Evolutionary conservation across 2,329 filamentous ascomycete genomes (phyloP), one percentile per base, ranked within the genome.

Genomic region (Coniochaeta pulveracea): DNA sequence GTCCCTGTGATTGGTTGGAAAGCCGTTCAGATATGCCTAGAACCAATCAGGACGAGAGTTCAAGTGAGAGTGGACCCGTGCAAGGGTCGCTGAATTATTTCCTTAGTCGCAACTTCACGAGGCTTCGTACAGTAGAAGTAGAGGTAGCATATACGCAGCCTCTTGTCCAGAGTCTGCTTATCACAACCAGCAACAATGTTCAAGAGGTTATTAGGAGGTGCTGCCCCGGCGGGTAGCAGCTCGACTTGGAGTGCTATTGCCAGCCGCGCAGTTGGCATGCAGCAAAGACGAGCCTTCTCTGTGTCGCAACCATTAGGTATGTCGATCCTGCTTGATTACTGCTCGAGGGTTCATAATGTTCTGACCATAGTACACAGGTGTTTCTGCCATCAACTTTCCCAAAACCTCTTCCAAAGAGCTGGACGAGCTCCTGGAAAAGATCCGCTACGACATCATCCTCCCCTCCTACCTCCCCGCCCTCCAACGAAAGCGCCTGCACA

Each of bases 391-490:
- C 36, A 43, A 50, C 36, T 77, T 77, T 47, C 49, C 56, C 6
- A 57, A 61, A 34, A 66, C 70, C 4, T 69, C 68, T 10, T 66
- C 67, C 26, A 41, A 59, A 15, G 58, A 71, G 35, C 64, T 82
- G 38, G 66, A 78, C 49, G 37, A 50, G 10, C 47, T 65, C 19
- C 66, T 82, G 39, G 49, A 54, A 25, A 52, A 46, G 15, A 64
- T 80, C 47, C 72, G 76, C 41, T 55, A 64, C 28, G 68, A 69
- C 43, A 64, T 77, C 50, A 69, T 81, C 49, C 55, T 81, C 26
- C 76, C 76, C n/a, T 55, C 63, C 19, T 69, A 75, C 48, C 68
- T 83, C 18, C 60, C 65, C 15, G 37, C 49, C 18, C 52, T 56
- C 33, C 68, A 80, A 54, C 66, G 61, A 44, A 59, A 66, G 43